These are phyloP conservation scores for Platismatia glauca DNA, from an alignment of 495 filamentous ascomycete species.

Conservation along the genomic window DNA sequence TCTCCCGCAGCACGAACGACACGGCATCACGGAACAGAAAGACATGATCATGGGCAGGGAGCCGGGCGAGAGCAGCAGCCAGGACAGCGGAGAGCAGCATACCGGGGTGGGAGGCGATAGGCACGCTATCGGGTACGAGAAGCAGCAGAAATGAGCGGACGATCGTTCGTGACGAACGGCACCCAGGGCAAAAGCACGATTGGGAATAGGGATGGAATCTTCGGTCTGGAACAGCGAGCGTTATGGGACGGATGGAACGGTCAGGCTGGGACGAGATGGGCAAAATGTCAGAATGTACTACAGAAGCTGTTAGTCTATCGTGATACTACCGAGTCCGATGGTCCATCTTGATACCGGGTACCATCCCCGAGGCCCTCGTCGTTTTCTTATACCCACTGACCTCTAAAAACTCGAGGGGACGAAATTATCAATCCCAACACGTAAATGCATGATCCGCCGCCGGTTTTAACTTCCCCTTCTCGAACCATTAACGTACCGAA, in stretches of 20 bases:
- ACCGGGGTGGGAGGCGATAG: constrained; percentile 32
- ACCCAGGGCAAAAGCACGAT: neutral
- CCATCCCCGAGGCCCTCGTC: neutral
- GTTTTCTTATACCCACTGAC: neutral
- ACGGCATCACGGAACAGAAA: constrained; percentile 74
- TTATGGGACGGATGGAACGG: neutral
- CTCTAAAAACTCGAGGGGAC: too few relatives aligned
- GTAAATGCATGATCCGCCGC: too few relatives aligned
- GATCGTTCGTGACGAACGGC: neutral
- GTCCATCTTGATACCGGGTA: neutral
- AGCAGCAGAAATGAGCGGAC: neutral
- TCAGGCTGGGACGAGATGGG: neutral
- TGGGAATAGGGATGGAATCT: neutral
- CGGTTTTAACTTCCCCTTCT: too few relatives aligned
- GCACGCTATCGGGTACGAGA: constrained; percentile 35
- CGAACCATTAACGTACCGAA: too few relatives aligned
- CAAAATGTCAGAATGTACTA: neutral
- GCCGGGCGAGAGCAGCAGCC: constrained; percentile 43
- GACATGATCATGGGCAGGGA: constrained; percentile 53
- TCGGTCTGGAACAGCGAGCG: neutral
- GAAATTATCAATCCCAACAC: too few relatives aligned
- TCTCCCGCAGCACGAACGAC: constrained; percentile 58
- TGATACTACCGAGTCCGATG: neutral
- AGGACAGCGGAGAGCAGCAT: constrained; percentile 35
- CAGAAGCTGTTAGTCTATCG: neutral